Base-by-base conservation (phyloP, 352 stramenopile genomes). In the Phytophthora brassicae region DNA sequence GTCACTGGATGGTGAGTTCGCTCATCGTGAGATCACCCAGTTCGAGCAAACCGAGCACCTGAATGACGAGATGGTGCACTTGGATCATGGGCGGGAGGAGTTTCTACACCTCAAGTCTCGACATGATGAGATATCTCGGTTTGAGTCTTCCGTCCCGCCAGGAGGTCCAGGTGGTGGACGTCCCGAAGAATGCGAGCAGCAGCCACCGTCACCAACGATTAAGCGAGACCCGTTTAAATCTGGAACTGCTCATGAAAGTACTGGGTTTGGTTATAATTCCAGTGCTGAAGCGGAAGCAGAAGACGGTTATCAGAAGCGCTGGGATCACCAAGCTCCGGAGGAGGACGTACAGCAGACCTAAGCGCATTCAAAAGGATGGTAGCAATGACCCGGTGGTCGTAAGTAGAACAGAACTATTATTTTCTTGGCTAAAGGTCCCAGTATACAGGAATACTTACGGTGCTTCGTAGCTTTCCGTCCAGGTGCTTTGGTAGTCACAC, bases 101-200 rank as follows among this genome's bases (percentile, higher is more conserved):
- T 93, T 95, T 54, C 60, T 95, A 23, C 84, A 94, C 31, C 66
- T 92, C 45, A 95, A 95, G 53, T 92, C 82, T 26, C 68, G 82
- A 24, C 76, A 92, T 51, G 86, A 94, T 53, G 86, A 95, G 69
- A 76, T 93, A 43, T 95, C 86, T 22, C 83, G 84, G 28, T 95
- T 95, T 38, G 82, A 93, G 51, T 87, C 84, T 16, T 89, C 77
- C 0, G 84, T 88, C 11, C 86, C 84, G 49, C 9, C 36, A 24
- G 33, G 48, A 43, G 28, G 62, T 14, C 8, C 52, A 17, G 50
- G 19, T 44, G 60, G 56, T n/a, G 60, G 48, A 8, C 71, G 75
- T 0, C 75, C 82, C 0, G 81, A 93, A 38, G 84, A 89, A 55
- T 90, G 83, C 48, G 80, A 92, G 57, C 85, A 90, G 35, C 75